Evolutionary conservation across 495 filamentous ascomycete genomes (phyloP), one percentile per base, ranked within the genome.

Genomic region (Talaromyces liani): DNA sequence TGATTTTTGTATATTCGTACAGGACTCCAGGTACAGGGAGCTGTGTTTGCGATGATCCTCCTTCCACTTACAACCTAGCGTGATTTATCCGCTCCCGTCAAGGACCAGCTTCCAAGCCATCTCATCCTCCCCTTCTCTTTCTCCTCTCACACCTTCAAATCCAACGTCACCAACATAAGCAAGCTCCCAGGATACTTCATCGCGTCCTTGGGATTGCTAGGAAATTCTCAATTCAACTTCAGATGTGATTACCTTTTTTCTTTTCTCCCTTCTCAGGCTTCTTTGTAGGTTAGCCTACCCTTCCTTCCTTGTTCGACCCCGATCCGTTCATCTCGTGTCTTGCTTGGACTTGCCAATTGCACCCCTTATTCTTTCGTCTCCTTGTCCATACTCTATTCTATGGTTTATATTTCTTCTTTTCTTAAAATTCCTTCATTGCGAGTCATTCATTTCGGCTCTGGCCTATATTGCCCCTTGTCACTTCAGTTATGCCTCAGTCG

Each of bases 271-370:
- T 4, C 3, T 54, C 49, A 54, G 49, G 18, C 49, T 54, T 54
- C 18, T 22, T 24, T 54, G 49, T 54, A 54, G 36, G 36, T 41
- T 41, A 41, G 36, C 36, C 36, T 41, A 41, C 36, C 36, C 36
- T 41, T 41, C 36, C 36, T 41, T 41, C 65, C 68, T 64, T 71
- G 65, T 54, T 54, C 65, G 69, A 65, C 57, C 55, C 61, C 61
- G 47, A 47, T 58, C 60, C 60, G 64, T 51, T 66, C 53, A 65
- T 70, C 64, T 69, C 61, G 68, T 63, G 49, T 66, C 60, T 68
- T 71, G 45, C 66, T 56, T 29, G 27, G 36, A 49, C 36, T 22
- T 36, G 41, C 27, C 33, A 61, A 47, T 9, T 22, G 24, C 20
- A 25, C 59, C 39, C 59, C 33, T 61, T 47, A 39, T 60, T 60